A percentile compares a stretch with the other conserved stretches of the same genome.
Evolutionary conservation across 1,139 yeast species (phyloP).

Genomic region (Pichiaceae sp.): DNA sequence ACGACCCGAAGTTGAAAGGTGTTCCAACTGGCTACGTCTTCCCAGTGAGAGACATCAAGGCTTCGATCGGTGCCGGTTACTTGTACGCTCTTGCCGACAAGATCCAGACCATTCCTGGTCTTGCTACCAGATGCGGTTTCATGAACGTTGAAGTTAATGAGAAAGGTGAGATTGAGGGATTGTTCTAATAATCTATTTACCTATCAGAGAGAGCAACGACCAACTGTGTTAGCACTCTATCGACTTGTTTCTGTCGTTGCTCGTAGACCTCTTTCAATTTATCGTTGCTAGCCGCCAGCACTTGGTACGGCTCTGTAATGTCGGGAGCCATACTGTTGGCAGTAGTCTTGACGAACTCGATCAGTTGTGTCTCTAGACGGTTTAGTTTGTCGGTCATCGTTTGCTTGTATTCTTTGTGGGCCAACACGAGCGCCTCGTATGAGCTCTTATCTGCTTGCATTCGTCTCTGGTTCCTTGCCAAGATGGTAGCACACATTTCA

Average conservation of each 20-base stretch:
- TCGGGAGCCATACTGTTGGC: conserved; percentile 37
- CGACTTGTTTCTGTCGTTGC: conserved; percentile 41
- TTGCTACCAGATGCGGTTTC: conserved; percentile 94
- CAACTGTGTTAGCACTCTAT: too few species aligned
- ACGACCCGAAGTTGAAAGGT: conserved; percentile 89
- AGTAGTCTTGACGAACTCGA: too few species aligned
- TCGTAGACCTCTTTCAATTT: conserved; percentile 29
- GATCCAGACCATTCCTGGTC: conserved; percentile 95
- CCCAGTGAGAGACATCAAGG: conserved; percentile 91
- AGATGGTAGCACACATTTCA: neutral
- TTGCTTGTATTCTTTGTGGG: too few species aligned
- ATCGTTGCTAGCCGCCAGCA: conserved; percentile 16
- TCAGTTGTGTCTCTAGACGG: too few species aligned
- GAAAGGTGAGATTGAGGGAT: conserved; percentile 90
- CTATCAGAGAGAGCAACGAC: too few species aligned
- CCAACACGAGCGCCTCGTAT: too few species aligned
- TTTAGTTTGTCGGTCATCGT: too few species aligned
- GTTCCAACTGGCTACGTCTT: conserved; percentile 91
- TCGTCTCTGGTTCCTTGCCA: too few species aligned
- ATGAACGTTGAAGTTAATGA: conserved; percentile 94
- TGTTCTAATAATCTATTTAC: conserved; percentile 49
- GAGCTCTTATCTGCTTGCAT: too few species aligned
- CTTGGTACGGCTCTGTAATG: conserved; percentile 29
- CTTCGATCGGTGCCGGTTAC: conserved; percentile 95
- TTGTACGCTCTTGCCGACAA: conserved; percentile 95